Evolutionary conservation across 164 flowering plant species (phyloP), one percentile per base, ranked within the genome.

Genomic region (Sedum album): DNA sequence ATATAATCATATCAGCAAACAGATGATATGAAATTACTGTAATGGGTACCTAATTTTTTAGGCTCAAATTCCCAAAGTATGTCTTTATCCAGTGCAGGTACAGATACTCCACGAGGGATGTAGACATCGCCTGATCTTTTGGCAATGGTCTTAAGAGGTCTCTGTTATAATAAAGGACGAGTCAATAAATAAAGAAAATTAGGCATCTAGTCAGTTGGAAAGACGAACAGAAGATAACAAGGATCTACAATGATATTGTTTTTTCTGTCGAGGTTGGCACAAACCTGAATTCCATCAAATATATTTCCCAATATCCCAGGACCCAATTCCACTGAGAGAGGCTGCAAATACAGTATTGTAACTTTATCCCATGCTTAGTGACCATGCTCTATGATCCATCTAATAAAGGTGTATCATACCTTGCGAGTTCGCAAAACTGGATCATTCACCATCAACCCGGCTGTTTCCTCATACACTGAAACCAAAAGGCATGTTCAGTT

Each of bases 211-310:
- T 71, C 28, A 35, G 64, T 20, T 21, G 21, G 6, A 31, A 5
- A 13, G 11, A 11, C 15, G 1, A 42, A 25, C n/a, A 1, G 18
- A 6, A 28, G 4, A 57, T 3, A 3, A n/a, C n/a, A n/a, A n/a
- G n/a, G n/a, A n/a, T n/a, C n/a, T 35, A 35, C 7, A 35, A 35
- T 3, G 17, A 35, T 23, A 23, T n/a, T n/a, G 7, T 23, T 0
- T 15, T n/a, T n/a, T n/a, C n/a, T n/a, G n/a, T 4, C 1, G 23
- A 67, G 30, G 33, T 60, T 44, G 11, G 65, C 28, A 72, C 84
- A 72, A 53, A 95, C 99, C 97, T 95, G 99, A 76, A 95, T 95
- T 20, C 99, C 99, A 78, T 95, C 97, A 84, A 95, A 95, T 35
- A 92, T 95, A 74, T 90, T 95, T 62, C 99, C 99, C 84, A 95